Conservation (phyloP, 2,329 filamentous ascomycete species). For the Calonectria crousiana region DNA sequence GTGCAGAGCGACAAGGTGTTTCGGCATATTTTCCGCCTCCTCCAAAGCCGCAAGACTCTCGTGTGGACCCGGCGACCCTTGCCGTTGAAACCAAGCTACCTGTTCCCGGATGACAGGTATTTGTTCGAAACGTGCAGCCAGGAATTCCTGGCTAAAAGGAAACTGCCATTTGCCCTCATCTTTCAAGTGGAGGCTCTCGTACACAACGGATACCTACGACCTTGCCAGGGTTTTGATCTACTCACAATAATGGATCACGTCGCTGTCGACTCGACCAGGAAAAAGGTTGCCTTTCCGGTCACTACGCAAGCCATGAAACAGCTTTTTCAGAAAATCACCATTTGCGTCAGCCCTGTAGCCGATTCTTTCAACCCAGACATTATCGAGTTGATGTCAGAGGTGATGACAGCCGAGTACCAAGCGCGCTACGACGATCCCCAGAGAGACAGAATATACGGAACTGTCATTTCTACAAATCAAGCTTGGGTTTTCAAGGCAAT, state of each 20-base stretch:
- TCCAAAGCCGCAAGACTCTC: constrained; percentile 40
- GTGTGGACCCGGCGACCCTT: constrained; percentile 41
- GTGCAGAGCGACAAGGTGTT: neutral
- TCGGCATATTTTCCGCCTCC: constrained; percentile 29
- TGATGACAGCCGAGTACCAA: constrained; percentile 56
- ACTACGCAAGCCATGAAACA: constrained; percentile 66
- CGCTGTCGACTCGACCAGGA: constrained; percentile 40
- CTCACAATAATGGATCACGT: constrained; percentile 56
- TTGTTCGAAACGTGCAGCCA: constrained; percentile 32
- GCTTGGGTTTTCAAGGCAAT: constrained; percentile 66
- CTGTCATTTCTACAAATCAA: constrained; percentile 52
- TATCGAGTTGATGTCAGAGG: constrained; percentile 52
- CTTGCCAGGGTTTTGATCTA: constrained; percentile 61
- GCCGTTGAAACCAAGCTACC: constrained; percentile 16
- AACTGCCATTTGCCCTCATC: constrained; percentile 62
- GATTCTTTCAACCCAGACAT: constrained; percentile 58
- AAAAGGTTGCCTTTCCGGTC: constrained; percentile 50
- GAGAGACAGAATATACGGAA: constrained; percentile 44
- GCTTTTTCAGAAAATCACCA: constrained; percentile 63
- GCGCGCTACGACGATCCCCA: constrained; percentile 43
- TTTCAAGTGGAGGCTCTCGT: constrained; percentile 75
- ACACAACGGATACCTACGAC: constrained; percentile 72
- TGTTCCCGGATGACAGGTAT: constrained; percentile 32
- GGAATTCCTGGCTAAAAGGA: constrained; percentile 38
- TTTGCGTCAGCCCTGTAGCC: constrained; percentile 63